These are phyloP conservation scores for Fragaria iinumae DNA, from an alignment of 306 rosid genomes.

Conservation along the genomic window DNA sequence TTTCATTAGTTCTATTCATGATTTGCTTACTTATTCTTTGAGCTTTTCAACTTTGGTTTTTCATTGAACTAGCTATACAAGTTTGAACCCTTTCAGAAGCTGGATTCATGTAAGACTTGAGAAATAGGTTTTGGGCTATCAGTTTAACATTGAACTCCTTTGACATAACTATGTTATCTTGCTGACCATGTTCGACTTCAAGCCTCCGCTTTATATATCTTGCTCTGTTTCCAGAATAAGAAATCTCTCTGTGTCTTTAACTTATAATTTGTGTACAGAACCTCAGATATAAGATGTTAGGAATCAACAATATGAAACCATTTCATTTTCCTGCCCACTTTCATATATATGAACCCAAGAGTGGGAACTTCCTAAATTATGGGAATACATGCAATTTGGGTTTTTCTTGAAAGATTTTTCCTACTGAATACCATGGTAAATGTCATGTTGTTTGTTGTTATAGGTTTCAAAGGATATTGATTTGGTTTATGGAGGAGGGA, in stretches of 20 bases:
- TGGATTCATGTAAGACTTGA: neutral
- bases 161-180: neutral
- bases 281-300: neutral
- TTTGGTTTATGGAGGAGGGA: constrained; percentile 97
- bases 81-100: neutral
- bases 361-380: neutral
- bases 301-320: constrained; percentile 2
- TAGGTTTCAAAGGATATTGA: constrained; percentile 91
- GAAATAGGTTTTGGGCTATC: neutral
- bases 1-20: neutral
- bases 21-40: neutral
- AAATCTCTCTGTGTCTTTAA: neutral
- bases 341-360: neutral
- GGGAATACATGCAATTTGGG: neutral
- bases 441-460: neutral
- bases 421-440: neutral
- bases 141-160: neutral
- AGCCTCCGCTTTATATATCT: neutral
- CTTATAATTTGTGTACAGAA: neutral
- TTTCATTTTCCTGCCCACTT: constrained; percentile 2
- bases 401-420: neutral
- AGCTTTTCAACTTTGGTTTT: neutral
- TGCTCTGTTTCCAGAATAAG: neutral
- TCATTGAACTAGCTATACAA: neutral
- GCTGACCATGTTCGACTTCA: neutral